Conservation (phyloP, 2,329 filamentous ascomycete species). For the Aspergillus texensis region DNA sequence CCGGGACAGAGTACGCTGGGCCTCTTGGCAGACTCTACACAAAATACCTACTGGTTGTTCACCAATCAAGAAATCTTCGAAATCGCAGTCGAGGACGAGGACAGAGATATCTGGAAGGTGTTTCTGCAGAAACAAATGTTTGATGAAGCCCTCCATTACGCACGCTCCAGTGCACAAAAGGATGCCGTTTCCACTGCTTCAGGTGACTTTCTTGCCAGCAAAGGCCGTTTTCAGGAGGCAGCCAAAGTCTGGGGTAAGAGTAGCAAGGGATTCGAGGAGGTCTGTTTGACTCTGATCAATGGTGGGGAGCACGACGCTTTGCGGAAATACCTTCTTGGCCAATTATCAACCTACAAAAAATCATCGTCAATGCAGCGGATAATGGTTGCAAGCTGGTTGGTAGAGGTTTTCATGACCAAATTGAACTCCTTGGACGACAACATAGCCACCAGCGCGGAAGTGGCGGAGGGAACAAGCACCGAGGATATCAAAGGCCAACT, state of each 20-base stretch:
- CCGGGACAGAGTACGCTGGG: conserved; percentile 78
- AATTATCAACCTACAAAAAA: conserved; percentile 80
- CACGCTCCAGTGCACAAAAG: conserved; percentile 76
- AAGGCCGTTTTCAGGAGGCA: conserved; percentile 81
- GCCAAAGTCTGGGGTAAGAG: conserved; percentile 91
- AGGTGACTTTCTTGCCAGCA: conserved; percentile 81
- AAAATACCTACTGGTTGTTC: conserved; percentile 97
- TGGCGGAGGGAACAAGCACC: conserved; percentile 71
- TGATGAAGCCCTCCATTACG: conserved; percentile 83
- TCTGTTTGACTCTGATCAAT: conserved; percentile 88
- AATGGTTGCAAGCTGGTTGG: conserved; percentile 93
- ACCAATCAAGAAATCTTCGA: conserved; percentile 91
- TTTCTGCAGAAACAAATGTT: conserved; percentile 87
- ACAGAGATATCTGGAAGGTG: conserved; percentile 91
- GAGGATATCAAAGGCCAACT: conserved; percentile 70
- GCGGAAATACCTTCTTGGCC: conserved; percentile 84
- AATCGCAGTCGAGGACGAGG: conserved; percentile 86
- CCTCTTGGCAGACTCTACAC: conserved; percentile 84
- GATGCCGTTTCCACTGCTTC: conserved; percentile 91
- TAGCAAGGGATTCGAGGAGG: conserved; percentile 95
- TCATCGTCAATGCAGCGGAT: conserved; percentile 85
- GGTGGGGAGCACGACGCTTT: conserved; percentile 87
- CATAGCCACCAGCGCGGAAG: conserved; percentile 83
- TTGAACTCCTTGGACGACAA: conserved; percentile 93
- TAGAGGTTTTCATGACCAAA: conserved; percentile 97